Base-by-base conservation (phyloP, 2,329 filamentous ascomycete genomes). In the Sarocladium kiliense region DNA sequence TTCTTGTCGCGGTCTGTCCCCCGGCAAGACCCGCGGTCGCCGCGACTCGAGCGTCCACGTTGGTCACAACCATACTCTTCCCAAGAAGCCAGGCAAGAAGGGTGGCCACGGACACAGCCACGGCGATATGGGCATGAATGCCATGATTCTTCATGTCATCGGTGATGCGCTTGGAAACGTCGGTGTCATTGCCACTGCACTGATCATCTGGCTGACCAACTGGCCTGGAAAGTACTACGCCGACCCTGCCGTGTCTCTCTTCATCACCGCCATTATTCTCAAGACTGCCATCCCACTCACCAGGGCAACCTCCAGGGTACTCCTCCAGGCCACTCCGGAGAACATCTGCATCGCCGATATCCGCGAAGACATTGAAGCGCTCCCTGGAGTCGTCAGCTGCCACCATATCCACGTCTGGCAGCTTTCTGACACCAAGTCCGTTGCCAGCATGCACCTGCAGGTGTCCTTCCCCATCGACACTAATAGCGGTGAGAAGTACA, bases 371-470 rank as follows among this genome's bases (percentile, higher is more conserved):
- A 96, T 99, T 54, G 84, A 92, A 66, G 75, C 82, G 16, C 83
- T 99, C 5, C 87, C 88, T 0, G 92, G 92, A 41, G 88, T 99
- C 49, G 77, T 94, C 58, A 91, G 88, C 68, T 96, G 91, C 66
- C 94, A 99, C 72, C 93, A 99, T 69, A 80, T 99, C 21, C 94
- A 99, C 68, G 91, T 99, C 59, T 99, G 94, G 94, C 93, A 97
- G 71, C 81, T 99, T 32, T 96, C 89, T 16, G 93, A 97, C 67
- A 94, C 91, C 54, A 96, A 97, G 75, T 79, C 96, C 32, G 88
- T 99, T 36, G 93, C 94, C 12, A 94, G 89, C 11, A 83, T 99
- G 71, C 94, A 99, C 67, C 87, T 99, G 44, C 91, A 96, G 69
- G 88, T 99, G 21, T 85, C 86, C 47, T 96, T 96, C 68, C 89